These are phyloP conservation scores for Saposhnikovia divaricata DNA, from an alignment of 129 eudicot species.

Conservation along the genomic window DNA sequence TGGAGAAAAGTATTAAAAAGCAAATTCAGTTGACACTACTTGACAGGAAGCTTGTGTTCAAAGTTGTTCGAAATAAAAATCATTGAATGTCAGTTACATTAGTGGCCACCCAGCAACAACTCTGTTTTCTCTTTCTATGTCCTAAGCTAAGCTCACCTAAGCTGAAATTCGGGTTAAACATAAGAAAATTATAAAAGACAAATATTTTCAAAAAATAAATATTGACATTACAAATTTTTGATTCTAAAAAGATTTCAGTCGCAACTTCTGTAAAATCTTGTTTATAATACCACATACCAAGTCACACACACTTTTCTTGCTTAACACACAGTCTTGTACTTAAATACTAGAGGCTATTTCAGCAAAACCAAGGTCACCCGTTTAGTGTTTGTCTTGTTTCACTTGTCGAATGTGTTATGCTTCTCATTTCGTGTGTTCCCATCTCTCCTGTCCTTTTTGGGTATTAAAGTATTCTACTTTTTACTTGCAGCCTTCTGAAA, in stretches of 20 bases:
- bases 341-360: slow-evolving; percentile 14
- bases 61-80: no score
- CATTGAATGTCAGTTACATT: slow-evolving; percentile 5
- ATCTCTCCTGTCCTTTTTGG: slow-evolving; percentile 2
- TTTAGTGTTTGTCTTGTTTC: slow-evolving; percentile 32
- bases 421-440: not conserved
- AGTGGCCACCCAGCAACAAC: slow-evolving; percentile 19
- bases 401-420: slow-evolving; percentile 15
- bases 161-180: no score
- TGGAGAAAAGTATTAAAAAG: no score
- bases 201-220: no score
- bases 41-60: no score
- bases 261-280: no score
- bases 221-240: no score
- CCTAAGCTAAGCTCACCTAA: no score
- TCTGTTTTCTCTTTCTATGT: not conserved
- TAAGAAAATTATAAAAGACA: no score
- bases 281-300: not conserved
- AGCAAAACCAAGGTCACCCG: slow-evolving; percentile 24
- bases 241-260: no score
- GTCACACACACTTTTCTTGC: not conserved
- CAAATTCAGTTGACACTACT: no score
- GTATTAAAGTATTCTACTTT: not conserved
- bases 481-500: slow-evolving; percentile 6
- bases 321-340: not conserved